Evolutionary conservation across 2,329 filamentous ascomycete genomes (phyloP), one percentile per base, ranked within the genome.

Genomic region (Cryphonectria parasitica): DNA sequence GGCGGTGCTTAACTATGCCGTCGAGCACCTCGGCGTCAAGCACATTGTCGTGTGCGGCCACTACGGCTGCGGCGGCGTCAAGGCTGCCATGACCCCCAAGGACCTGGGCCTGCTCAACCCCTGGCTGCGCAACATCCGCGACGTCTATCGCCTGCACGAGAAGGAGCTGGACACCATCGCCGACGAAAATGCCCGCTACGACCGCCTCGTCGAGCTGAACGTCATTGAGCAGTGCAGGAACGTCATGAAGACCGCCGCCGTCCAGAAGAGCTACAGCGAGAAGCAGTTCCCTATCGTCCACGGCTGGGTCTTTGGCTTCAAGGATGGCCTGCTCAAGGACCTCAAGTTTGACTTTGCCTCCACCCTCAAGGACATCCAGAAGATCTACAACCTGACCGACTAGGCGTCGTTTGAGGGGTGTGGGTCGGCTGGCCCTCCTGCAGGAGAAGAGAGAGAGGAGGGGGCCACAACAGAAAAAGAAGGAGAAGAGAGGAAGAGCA

Each of bases 1-100:
- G 79, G 88, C 88, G 79, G 94, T 97, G 76, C 93, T 97, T 81
- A 90, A 96, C 79, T 98, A 94, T 79, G 92, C 94, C 74, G 93
- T 97, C 74, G 85, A 87, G 76, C 90, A 95, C 80, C 87, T 97
- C 56, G 87, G 92, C 78, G 91, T 94, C 79, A 93, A 93, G 84
- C 91, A 94, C 84, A 92, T 94, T 75, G 86, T 94, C 74, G 90
- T 94, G 70, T 94, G 91, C 80, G 91, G 91, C 34, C 91, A 94
- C 84, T 93, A 93, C 83, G 90, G 90, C 80, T 94, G 91, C 81
- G 91, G 91, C 64, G 91, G 91, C 73, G 90, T 93, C 80, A 90
- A 92, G 81, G 91, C 91, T 49, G 91, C 91, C 80, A 89, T 91
- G 86, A 91, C 89, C 0, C 87, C 90, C 75, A 87, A 90, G 79